Percentiles rank a stretch among this genome's conserved stretches.
Conservation (phyloP, 352 stramenopile genomes). For the Globisporangium cystogenes region DNA sequence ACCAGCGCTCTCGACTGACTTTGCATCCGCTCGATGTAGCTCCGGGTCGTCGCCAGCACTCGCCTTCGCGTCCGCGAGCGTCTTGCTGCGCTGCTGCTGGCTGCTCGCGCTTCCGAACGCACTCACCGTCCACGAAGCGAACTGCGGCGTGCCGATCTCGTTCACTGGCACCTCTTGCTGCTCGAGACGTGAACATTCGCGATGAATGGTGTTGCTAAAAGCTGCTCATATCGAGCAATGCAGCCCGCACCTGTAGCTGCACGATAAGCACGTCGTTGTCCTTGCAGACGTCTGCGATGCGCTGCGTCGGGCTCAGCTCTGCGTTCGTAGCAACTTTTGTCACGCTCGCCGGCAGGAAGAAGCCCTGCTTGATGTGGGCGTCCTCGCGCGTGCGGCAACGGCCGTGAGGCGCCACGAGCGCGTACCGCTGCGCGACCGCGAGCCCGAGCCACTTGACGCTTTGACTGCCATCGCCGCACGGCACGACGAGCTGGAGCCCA, state of each 20-base stretch:
- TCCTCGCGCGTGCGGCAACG: conserved; percentile 72
- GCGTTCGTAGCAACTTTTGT: conserved; percentile 28
- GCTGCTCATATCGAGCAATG: neutral
- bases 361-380: conserved; percentile 66
- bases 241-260: conserved; percentile 43
- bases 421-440: conserved; percentile 71
- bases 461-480: conserved; percentile 73
- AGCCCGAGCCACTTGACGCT: conserved; percentile 83
- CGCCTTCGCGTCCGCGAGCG: neutral
- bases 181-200: neutral
- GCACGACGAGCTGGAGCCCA: conserved; percentile 61
- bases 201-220: neutral
- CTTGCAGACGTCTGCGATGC: conserved; percentile 58
- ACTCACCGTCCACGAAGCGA: conserved; percentile 49
- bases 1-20: neutral
- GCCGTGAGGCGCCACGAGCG: conserved; percentile 53
- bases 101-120: conserved; percentile 38
- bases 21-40: conserved; percentile 1
- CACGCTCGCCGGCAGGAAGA: conserved; percentile 69
- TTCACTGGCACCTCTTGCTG: conserved; percentile 81
- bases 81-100: conserved; percentile 4
- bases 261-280: conserved; percentile 68
- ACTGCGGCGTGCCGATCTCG: conserved; percentile 69
- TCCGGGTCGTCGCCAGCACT: neutral
- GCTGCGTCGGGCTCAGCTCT: conserved; percentile 25